Base-by-base conservation (phyloP, 768 basidiomycete species). In the Erythrobasidium yunnanense region DNA sequence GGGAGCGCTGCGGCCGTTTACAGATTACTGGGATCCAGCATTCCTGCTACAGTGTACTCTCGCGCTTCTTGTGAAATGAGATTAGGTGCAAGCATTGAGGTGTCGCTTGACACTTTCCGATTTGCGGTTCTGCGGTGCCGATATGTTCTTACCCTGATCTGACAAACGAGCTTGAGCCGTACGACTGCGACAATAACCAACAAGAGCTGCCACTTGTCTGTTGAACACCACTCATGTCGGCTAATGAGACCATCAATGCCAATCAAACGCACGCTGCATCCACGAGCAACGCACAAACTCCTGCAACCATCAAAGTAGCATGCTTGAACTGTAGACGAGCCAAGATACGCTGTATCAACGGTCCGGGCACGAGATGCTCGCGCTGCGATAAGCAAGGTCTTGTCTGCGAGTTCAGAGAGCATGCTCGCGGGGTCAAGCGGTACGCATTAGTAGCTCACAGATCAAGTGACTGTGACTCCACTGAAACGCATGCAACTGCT, bases 261-360 rank as follows among this genome's bases (percentile, higher is more conserved):
- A n/a, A n/a, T n/a, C n/a, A n/a, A n/a, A n/a, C n/a, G n/a, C n/a
- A n/a, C n/a, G n/a, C n/a, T n/a, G n/a, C n/a, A n/a, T n/a, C n/a
- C n/a, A n/a, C n/a, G n/a, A n/a, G n/a, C n/a, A n/a, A n/a, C n/a
- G n/a, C n/a, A n/a, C n/a, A n/a, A n/a, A n/a, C 22, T 52, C 51
- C 54, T 34, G 33, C 54, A 32, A 32, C 42, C 54, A 55, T 55
- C 54, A 55, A 55, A 38, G 30, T 55, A 6, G 54, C 54, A 4
- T 55, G 54, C 33, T 27, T 55, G 33, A 38, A 20, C 54, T 55
- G 54, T 38, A 32, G 54, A 20, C 23, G 32, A 22, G 33, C 42
- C 54, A 55, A 55, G 33, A 55, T 55, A 22, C 27, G 54, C 27
- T 55, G 54, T 32, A 55, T 34, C 54, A 55, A 55, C 34, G 54